Conservation (phyloP, 108 stramenopile genomes). For the Craspedostauros australis region DNA sequence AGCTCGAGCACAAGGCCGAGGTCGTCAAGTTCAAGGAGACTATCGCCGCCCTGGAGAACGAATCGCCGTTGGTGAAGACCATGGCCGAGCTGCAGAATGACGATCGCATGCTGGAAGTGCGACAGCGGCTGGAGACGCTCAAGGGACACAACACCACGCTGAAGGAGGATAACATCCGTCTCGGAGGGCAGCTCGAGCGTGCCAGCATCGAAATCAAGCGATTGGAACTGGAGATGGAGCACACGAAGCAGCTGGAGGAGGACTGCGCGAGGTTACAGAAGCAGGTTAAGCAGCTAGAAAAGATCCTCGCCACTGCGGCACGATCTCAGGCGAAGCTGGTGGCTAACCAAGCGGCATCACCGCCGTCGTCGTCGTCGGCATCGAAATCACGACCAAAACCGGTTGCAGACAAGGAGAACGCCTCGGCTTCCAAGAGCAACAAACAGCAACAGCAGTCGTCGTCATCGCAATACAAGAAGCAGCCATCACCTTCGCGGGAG, state of each 20-base stretch:
- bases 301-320: no score
- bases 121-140: constrained; percentile 62
- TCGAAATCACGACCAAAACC: no score
- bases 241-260: constrained; percentile 53
- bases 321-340: no score
- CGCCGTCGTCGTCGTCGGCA: no score
- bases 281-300: constrained; percentile 51
- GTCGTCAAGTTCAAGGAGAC: constrained; percentile 54
- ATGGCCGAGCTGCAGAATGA: constrained; percentile 28
- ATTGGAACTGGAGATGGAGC: constrained; percentile 48
- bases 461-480: no score
- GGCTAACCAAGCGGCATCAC: no score
- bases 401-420: no score
- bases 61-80: constrained; percentile 27
- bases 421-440: no score
- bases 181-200: constrained; percentile 40
- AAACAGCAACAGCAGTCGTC: no score
- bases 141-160: constrained; percentile 41
- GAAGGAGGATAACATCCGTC: constrained; percentile 68
- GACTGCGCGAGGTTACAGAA: constrained; percentile 44
- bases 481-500: no score
- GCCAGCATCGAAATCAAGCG: constrained; percentile 19
- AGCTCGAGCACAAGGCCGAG: constrained; percentile 59
- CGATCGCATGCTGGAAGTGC: constrained; percentile 49
- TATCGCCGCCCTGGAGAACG: constrained; percentile 40